These are phyloP conservation scores for Filosporella fistucella DNA, from an alignment of 495 filamentous ascomycete genomes.

Conservation along the genomic window DNA sequence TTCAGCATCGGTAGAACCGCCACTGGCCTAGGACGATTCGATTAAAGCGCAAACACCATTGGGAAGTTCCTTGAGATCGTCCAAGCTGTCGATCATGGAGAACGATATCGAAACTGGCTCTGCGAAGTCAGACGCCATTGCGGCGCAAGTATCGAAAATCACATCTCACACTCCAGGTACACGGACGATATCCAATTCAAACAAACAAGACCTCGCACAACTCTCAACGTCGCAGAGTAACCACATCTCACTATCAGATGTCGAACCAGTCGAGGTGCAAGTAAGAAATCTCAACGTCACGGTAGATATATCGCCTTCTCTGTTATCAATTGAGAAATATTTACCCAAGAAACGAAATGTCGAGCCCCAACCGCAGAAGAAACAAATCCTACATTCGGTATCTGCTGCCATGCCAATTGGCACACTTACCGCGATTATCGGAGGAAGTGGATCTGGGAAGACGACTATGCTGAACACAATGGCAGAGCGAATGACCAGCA, in stretches of 20 bases:
- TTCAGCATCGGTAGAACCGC: no score
- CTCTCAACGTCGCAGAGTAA: constrained; percentile 20
- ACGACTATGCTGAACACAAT: constrained; percentile 68
- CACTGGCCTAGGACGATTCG: no score
- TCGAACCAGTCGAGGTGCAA: constrained; percentile 53
- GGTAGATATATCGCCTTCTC: constrained; percentile 45
- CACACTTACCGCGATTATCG: constrained; percentile 67
- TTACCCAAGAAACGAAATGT: constrained; percentile 9
- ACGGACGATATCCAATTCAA: neutral
- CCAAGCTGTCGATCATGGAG: no score
- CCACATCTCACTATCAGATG: constrained; percentile 54
- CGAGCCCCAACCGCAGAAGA: constrained; percentile 18
- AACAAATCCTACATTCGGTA: constrained; percentile 47
- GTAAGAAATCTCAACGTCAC: constrained; percentile 50
- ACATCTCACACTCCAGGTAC: neutral
- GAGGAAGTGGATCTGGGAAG: constrained; percentile 69
- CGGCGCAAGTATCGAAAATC: no score
- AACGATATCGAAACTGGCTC: no score
- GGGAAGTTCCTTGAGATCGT: no score
- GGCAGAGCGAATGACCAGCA: constrained; percentile 57
- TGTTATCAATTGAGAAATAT: constrained; percentile 10
- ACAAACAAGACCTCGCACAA: neutral
- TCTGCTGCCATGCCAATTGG: constrained; percentile 53
- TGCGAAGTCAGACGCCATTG: no score
- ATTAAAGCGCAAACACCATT: no score